These are phyloP conservation scores for Leishmania lainsoni DNA, from an alignment of 208 protist genomes.

Conservation along the genomic window DNA sequence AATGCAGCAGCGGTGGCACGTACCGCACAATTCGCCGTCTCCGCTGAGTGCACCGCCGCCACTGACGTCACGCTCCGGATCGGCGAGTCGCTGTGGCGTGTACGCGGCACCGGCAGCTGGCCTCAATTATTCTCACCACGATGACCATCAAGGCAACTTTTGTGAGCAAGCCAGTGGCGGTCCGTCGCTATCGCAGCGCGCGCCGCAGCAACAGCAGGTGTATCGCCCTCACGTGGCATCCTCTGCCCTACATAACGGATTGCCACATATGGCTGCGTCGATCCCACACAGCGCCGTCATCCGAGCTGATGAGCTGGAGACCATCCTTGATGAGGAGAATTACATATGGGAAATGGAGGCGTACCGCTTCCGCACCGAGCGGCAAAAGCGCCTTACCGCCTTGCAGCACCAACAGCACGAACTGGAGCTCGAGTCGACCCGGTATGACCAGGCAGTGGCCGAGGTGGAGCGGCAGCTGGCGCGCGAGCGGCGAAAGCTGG, in stretches of 20 bases:
- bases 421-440: slow-evolving; percentile 35
- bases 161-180: background rate
- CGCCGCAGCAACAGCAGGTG: background rate
- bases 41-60: background rate
- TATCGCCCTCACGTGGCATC: background rate
- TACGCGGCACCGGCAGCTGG: background rate
- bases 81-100: background rate
- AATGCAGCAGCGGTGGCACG: background rate
- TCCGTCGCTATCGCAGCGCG: background rate
- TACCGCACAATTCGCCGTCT: background rate
- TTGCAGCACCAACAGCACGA: slow-evolving; percentile 37
- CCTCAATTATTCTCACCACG: slow-evolving; percentile 10
- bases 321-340: slow-evolving; percentile 45
- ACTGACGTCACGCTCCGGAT: background rate
- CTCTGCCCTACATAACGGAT: background rate
- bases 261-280: background rate
- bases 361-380: slow-evolving; percentile 65
- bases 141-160: background rate
- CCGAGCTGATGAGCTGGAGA: slow-evolving; percentile 39
- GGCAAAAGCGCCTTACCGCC: slow-evolving; percentile 29
- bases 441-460: slow-evolving; percentile 30
- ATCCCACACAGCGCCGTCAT: slow-evolving; percentile 7
- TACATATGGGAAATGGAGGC: slow-evolving; percentile 73
- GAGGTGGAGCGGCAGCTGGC: slow-evolving; percentile 35
- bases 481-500: slow-evolving; percentile 32